phyloP scores from a whole-genome alignment of 2,329 filamentous ascomycete species.

The Neofusicoccum parvum region DNA sequence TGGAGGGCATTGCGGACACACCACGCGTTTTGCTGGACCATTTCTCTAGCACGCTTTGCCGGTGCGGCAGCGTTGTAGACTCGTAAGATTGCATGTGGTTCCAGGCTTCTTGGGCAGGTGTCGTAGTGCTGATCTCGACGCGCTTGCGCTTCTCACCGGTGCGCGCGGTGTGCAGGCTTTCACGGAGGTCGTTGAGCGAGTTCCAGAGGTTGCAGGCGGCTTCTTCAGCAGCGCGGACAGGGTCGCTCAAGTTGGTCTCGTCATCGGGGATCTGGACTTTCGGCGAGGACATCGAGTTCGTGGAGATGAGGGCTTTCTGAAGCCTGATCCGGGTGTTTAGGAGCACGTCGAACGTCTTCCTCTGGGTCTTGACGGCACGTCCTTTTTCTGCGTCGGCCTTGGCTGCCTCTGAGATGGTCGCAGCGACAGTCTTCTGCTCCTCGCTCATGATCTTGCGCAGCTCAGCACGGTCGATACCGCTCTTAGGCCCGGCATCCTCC shows the following conservation, averaged over 20 bases:
- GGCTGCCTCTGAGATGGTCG: constrained; percentile 66
- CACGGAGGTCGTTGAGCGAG: constrained; percentile 71
- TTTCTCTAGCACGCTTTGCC: constrained; percentile 77
- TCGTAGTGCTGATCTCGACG: constrained; percentile 53
- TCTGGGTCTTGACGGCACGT: constrained; percentile 80
- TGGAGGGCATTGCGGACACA: constrained; percentile 58
- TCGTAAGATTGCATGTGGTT: constrained; percentile 69
- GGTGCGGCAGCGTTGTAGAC: constrained; percentile 57
- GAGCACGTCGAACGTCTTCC: constrained; percentile 82
- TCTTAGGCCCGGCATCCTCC: constrained; percentile 23
- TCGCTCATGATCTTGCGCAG: constrained; percentile 69
- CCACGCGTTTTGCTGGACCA: constrained; percentile 82
- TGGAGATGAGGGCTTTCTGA: constrained; percentile 83
- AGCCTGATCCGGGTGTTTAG: constrained; percentile 89
- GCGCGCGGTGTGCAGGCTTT: constrained; percentile 57
- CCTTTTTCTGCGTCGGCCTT: constrained; percentile 84
- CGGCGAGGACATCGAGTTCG: constrained; percentile 67
- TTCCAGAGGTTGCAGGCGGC: constrained; percentile 85
- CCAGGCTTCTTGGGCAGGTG: constrained; percentile 70
- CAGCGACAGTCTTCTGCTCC: constrained; percentile 67
- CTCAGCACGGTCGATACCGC: constrained; percentile 52
- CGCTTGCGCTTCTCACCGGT: constrained; percentile 64
- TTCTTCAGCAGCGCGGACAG: constrained; percentile 77
- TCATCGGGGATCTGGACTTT: constrained; percentile 28
- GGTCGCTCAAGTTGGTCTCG: constrained; percentile 42